These are phyloP conservation scores for Cercospora brassicicola DNA, from an alignment of 2,329 filamentous ascomycete species.

Conservation along the genomic window DNA sequence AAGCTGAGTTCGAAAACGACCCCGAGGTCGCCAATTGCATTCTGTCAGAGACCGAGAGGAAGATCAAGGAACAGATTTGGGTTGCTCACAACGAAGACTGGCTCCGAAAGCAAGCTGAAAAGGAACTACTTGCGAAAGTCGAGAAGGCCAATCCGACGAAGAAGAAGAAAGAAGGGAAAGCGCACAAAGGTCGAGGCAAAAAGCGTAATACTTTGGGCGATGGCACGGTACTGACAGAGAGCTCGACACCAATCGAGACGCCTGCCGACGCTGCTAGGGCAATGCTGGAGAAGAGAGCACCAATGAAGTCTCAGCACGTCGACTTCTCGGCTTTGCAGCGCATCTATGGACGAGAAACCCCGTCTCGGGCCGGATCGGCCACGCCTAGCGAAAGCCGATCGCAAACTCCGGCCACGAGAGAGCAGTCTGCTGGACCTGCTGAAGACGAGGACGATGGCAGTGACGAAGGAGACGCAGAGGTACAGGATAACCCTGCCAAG, in stretches of 20 bases:
- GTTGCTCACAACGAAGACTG: slow-evolving; percentile 93
- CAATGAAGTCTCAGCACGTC: slow-evolving; percentile 46
- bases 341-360: slow-evolving; percentile 39
- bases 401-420: slow-evolving; percentile 9
- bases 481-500: slow-evolving; percentile 15
- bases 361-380: slow-evolving; percentile 22
- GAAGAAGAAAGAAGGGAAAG: slow-evolving; percentile 35
- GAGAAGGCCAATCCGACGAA: slow-evolving; percentile 51
- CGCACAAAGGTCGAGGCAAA: slow-evolving; percentile 46
- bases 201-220: slow-evolving; percentile 46
- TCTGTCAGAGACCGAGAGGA: slow-evolving; percentile 70
- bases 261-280: slow-evolving; percentile 48
- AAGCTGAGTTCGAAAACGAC: slow-evolving; percentile 82
- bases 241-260: slow-evolving; percentile 44
- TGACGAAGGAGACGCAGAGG: slow-evolving; percentile 13
- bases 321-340: slow-evolving; percentile 50
- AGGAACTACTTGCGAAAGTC: slow-evolving; percentile 71
- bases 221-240: slow-evolving; percentile 45
- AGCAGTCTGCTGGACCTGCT: slow-evolving; percentile 15
- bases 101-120: slow-evolving; percentile 81
- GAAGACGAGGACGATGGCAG: slow-evolving; percentile 7
- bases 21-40: slow-evolving; percentile 81
- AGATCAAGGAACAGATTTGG: slow-evolving; percentile 89
- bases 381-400: slow-evolving; percentile 18
- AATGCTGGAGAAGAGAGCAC: slow-evolving; percentile 49